phyloP scores from a whole-genome alignment of 208 protist species.

The Phytomonas francai region DNA sequence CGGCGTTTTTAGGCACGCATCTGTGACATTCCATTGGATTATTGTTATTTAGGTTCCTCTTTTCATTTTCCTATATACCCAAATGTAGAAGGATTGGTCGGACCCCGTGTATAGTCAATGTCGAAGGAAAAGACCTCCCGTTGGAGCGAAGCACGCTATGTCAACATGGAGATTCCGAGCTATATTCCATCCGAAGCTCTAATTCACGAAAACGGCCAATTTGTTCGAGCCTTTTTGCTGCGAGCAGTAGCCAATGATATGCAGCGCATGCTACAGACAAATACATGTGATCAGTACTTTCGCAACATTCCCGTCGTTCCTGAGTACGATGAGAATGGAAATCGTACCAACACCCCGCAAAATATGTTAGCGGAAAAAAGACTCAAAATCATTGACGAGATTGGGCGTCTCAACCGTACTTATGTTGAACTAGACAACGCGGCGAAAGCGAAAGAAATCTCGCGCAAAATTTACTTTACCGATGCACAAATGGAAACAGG shows the following conservation, averaged over 20 bases:
- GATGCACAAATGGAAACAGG: slow-evolving; percentile 80
- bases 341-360: slow-evolving; percentile 76
- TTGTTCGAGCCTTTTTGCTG: slow-evolving; percentile 74
- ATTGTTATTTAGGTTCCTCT: slow-evolving; percentile 2
- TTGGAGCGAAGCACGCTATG: slow-evolving; percentile 77
- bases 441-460: slow-evolving; percentile 59
- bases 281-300: slow-evolving; percentile 66
- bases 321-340: slow-evolving; percentile 68
- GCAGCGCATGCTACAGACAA: slow-evolving; percentile 58
- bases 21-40: neutral
- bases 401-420: slow-evolving; percentile 51
- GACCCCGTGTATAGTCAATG: slow-evolving; percentile 11
- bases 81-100: slow-evolving; percentile 3
- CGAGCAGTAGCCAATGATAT: slow-evolving; percentile 68
- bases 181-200: slow-evolving; percentile 83
- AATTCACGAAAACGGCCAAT: slow-evolving; percentile 72
- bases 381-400: slow-evolving; percentile 56
- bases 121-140: slow-evolving; percentile 33
- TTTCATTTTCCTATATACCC: slow-evolving; percentile 5
- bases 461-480: slow-evolving; percentile 84
- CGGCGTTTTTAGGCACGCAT: neutral
- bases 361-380: slow-evolving; percentile 64
- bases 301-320: slow-evolving; percentile 61
- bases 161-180: slow-evolving; percentile 71
- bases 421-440: slow-evolving; percentile 44